A percentile compares a stretch with the other conserved stretches of the same genome.
Evolutionary conservation across 2,329 filamentous ascomycete species (phyloP).

Genomic region (Sclerotinia nivalis): DNA sequence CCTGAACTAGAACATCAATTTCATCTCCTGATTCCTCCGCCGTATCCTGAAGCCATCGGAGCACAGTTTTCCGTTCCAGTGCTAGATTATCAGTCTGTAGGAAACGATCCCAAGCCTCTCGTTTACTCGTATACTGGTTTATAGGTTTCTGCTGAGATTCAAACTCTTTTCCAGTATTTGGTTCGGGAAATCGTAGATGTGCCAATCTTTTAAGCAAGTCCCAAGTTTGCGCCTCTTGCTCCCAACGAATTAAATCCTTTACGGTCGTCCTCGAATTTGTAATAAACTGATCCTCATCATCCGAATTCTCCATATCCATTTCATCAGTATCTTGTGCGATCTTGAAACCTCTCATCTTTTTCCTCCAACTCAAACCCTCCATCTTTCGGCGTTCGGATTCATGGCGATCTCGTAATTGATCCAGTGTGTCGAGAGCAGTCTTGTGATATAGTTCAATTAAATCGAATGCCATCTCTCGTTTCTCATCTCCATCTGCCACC

Average conservation of each 20-base stretch:
- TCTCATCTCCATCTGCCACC: slow-evolving; percentile 52
- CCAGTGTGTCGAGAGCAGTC: slow-evolving; percentile 51
- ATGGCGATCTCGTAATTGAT: slow-evolving; percentile 47
- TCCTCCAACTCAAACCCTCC: slow-evolving; percentile 35
- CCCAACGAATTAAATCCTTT: slow-evolving; percentile 62
- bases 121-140: slow-evolving; percentile 59
- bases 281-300: slow-evolving; percentile 47
- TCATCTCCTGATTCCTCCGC: slow-evolving; percentile 67
- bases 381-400: slow-evolving; percentile 36
- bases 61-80: slow-evolving; percentile 73
- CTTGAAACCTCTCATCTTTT: slow-evolving; percentile 44
- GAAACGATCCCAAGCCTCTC: slow-evolving; percentile 71
- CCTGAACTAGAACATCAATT: slow-evolving; percentile 73
- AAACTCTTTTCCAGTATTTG: slow-evolving; percentile 36
- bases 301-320: slow-evolving; percentile 52
- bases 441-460: slow-evolving; percentile 66
- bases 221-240: slow-evolving; percentile 89
- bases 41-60: slow-evolving; percentile 83
- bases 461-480: slow-evolving; percentile 65
- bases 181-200: slow-evolving; percentile 60
- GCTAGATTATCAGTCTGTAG: slow-evolving; percentile 71
- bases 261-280: slow-evolving; percentile 41
- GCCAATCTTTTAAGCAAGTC: slow-evolving; percentile 68
- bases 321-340: slow-evolving; percentile 37
- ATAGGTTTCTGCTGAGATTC: slow-evolving; percentile 35